Base-by-base conservation (phyloP, 75 land plant species). In the Gnetum montanum region DNA sequence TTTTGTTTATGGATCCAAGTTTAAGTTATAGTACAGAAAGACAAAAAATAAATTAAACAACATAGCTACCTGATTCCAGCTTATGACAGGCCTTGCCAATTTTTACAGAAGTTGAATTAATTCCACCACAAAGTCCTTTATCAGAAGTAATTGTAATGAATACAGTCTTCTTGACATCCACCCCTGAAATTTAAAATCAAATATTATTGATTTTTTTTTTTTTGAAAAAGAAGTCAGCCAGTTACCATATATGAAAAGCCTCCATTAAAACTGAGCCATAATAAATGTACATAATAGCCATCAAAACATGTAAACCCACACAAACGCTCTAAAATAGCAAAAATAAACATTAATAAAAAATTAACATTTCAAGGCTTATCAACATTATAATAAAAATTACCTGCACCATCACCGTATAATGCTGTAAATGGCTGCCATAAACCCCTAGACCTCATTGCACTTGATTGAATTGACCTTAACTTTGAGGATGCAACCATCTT, bases 401-500 rank as follows among this genome's bases (percentile, higher is more conserved):
- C 81, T 25, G 97, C 89, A 52, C 57, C 49, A 69, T 91, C 99
- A 8, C 99, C 92, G 41, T 86, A 74, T 59, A 95, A 82, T 35
- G 89, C 97, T 30, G 86, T 74, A 65, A 95, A 90, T 31, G 99
- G 99, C 63, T 95, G 97, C 97, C 97, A 95, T 5, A 95, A 65
- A 3, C 99, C 97, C 58, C 99, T 83, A 2, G 99, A 95, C 58
- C 82, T 84, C 64, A 90, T 93, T 27, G 99, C 71, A 60, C 57
- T 81, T 6, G 22, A 35, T 68, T 95, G 99, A 60, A 84, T 75
- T 26, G 71, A 73, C 36, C 99, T 75, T 7, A 90, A 72, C 74
- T 95, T 95, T 59, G 99, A 95, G 16, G 97, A 91, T 58, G 99
- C 99, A 68, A 95, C 99, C 99, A 95, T 95, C 76, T 95, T 95